Base-by-base conservation (phyloP, 352 stramenopile species). In the Phytophthora pluvialis region DNA sequence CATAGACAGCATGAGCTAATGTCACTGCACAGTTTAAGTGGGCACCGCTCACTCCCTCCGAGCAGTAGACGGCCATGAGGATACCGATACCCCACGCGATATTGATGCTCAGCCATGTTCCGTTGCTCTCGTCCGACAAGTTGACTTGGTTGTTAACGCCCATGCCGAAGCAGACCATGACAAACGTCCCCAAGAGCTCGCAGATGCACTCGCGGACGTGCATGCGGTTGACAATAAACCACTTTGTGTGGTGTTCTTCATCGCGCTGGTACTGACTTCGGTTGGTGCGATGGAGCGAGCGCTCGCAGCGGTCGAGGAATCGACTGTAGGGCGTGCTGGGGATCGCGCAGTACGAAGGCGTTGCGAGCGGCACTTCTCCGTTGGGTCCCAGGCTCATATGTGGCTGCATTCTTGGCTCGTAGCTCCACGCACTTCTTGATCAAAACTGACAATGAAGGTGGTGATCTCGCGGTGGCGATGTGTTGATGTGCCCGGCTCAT, bases 21-120 rank as follows among this genome's bases (percentile, higher is more conserved):
- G 60, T 43, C 18, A 69, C 60, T 5, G 60, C 50, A 4, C 15
- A 45, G 52, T 69, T 69, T 3, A 69, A 31, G 25, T 69, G 52
- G 2, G 60, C 60, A 2, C 60, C 60, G 12, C 60, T 69, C 0
- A 69, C 53, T 5, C 60, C 60, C 13, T 69, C 60, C 0, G 60
- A 58, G 52, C 60, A 69, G 36, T 69, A 69, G 2, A 69, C 60
- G 5, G 51, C 60, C 36, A 69, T 64, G 16, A 69, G 60, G 3
- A 64, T 57, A 4, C 32, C 60, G n/a, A 69, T 64, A 0, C 60
- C 60, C 60, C 60, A 69, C 15, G 44, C 44, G 9, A 69, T 54
- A 36, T 69, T 69, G 38, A 69, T 69, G 18, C 60, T 64, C 15
- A 69, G 43, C 60, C 60, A 69, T n/a, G 60, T 69, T 36, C 60